Evolutionary conservation across 345 rosid species (phyloP).

Genomic region (Gynandropsis gynandra): DNA sequence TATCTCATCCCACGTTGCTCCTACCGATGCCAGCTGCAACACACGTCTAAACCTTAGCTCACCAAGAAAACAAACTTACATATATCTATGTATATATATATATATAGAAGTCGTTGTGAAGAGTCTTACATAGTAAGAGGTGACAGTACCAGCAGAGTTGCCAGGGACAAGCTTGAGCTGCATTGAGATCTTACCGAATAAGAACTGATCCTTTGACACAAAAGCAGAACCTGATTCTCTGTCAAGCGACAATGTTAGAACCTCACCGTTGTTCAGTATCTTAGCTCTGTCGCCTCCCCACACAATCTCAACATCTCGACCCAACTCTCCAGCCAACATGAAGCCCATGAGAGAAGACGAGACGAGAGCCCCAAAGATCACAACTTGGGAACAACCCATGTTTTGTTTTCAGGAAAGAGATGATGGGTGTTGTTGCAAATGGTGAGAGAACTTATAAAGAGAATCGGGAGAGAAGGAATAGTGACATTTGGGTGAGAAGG

Average conservation of each 20-base stretch:
- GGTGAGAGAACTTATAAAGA: neutral
- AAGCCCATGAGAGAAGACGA: neutral
- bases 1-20: conserved; percentile 51
- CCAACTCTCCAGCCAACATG: conserved; percentile 29
- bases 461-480: conserved; percentile 3
- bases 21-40: conserved; percentile 40
- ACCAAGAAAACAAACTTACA: neutral
- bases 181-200: conserved; percentile 44
- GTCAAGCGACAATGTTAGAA: conserved; percentile 44
- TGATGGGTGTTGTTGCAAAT: neutral
- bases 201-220: conserved; percentile 34
- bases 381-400: conserved; percentile 19
- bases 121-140: conserved; percentile 37
- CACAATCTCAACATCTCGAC: conserved; percentile 36
- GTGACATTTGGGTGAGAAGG: conserved; percentile 16
- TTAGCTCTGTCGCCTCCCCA: conserved; percentile 51
- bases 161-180: conserved; percentile 46
- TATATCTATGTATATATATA: neutral
- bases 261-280: conserved; percentile 39
- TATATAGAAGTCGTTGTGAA: neutral
- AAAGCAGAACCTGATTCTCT: conserved; percentile 48
- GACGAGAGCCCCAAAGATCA: conserved; percentile 15
- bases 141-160: conserved; percentile 46
- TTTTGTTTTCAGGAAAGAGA: conserved; percentile 3
- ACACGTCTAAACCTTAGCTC: neutral